Evolutionary conservation across 768 basidiomycete species (phyloP).

Genomic region (Mrakia gelida): DNA sequence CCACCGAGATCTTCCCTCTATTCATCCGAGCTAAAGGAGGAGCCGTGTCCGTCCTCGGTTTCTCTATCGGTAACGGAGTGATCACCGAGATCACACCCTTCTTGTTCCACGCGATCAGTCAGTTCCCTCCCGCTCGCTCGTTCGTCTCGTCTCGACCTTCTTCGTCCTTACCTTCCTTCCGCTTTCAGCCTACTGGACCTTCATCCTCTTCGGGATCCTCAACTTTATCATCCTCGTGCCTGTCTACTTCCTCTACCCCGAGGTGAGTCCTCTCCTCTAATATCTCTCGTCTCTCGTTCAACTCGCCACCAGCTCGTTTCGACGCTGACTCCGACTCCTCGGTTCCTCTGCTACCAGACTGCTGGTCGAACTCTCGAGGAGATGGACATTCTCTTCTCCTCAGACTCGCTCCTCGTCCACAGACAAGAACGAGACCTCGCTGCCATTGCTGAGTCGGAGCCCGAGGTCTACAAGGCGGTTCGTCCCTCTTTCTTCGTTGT

Average conservation of each 20-base stretch:
- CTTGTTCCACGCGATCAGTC: conserved; percentile 34
- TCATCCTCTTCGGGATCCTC: conserved; percentile 29
- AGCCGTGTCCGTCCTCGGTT: conserved; percentile 33
- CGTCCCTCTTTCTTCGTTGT: not conserved
- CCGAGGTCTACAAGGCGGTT: conserved; percentile 27
- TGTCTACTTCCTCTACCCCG: conserved; percentile 20
- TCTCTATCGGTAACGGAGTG: conserved; percentile 34
- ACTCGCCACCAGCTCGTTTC: too few relatives aligned
- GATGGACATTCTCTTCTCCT: conserved; percentile 29
- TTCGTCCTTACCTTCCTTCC: not conserved
- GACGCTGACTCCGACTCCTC: too few relatives aligned
- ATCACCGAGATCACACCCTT: conserved; percentile 35
- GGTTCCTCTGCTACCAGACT: too few relatives aligned
- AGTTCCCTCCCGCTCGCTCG: not conserved
- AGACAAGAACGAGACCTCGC: conserved; percentile 24
- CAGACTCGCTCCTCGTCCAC: conserved; percentile 27
- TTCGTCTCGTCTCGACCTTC: not conserved
- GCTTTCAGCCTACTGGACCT: conserved; percentile 13
- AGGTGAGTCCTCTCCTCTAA: not conserved
- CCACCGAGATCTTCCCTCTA: conserved; percentile 35
- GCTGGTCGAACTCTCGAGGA: too few relatives aligned
- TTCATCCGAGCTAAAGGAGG: conserved; percentile 35
- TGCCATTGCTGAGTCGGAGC: conserved; percentile 14
- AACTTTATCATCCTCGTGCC: conserved; percentile 2
- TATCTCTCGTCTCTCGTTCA: too few relatives aligned